Evolutionary conservation across 192 early-diverging fungal genomes (phyloP).

Genomic region (Coemansia sp.): DNA sequence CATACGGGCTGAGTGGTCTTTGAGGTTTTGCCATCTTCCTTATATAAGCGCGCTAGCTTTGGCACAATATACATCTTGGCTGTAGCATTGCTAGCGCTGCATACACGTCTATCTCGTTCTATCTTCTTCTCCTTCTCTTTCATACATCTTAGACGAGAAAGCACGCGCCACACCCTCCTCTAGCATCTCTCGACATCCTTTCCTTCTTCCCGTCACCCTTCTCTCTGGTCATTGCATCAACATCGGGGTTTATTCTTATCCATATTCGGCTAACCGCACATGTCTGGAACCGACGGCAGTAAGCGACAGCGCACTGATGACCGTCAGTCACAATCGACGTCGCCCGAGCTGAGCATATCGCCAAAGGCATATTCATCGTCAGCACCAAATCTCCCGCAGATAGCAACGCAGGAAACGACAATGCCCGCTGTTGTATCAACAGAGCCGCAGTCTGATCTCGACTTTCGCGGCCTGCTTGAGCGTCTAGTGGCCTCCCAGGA

Average conservation of each 20-base stretch:
- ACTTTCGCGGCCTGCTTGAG: slow-evolving; percentile 24
- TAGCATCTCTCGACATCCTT: background rate
- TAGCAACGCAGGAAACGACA: slow-evolving; percentile 3
- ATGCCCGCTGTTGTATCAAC: slow-evolving; percentile 12
- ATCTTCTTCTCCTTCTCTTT: background rate
- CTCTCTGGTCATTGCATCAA: slow-evolving; percentile 2
- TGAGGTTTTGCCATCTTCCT: background rate
- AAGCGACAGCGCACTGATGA: slow-evolving; percentile 52
- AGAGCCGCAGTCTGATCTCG: background rate
- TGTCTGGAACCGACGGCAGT: slow-evolving; percentile 43
- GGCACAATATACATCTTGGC: slow-evolving; percentile 1
- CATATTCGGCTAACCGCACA: slow-evolving; percentile 17
- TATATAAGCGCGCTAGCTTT: slow-evolving; percentile 8
- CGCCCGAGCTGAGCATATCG: background rate
- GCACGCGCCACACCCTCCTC: background rate
- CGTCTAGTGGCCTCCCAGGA: slow-evolving; percentile 41
- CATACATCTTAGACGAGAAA: background rate
- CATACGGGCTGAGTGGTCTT: background rate
- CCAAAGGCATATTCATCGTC: slow-evolving; percentile 6
- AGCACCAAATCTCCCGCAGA: slow-evolving; percentile 4
- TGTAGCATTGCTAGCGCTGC: slow-evolving; percentile 10
- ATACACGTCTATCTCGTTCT: background rate
- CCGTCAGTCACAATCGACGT: slow-evolving; percentile 20
- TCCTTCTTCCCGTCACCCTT: too few relatives aligned
- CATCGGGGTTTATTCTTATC: slow-evolving; percentile 5